Evolutionary conservation across 2,329 filamentous ascomycete species (phyloP).

Genomic region (Pseudonectria buxi): DNA sequence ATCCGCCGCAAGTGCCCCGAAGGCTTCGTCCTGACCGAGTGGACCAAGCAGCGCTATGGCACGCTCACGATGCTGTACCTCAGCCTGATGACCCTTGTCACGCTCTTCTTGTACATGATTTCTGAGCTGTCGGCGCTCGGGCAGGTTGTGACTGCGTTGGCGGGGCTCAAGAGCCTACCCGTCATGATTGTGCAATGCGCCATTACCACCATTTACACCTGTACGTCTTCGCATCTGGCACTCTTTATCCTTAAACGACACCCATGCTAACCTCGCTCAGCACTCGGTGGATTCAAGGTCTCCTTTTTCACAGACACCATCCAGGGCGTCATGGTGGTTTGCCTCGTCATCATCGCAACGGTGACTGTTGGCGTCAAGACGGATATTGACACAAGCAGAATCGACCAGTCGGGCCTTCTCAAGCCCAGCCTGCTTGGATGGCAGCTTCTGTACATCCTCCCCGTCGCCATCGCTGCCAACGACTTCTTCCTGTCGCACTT

Average conservation of each 20-base stretch:
- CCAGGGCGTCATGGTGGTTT: slow-evolving; percentile 71
- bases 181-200: slow-evolving; percentile 71
- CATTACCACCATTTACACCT: slow-evolving; percentile 78
- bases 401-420: slow-evolving; percentile 63
- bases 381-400: slow-evolving; percentile 60
- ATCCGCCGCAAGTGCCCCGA: slow-evolving; percentile 75
- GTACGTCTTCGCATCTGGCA: slow-evolving; percentile 34
- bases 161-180: slow-evolving; percentile 66
- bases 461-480: slow-evolving; percentile 74
- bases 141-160: slow-evolving; percentile 68
- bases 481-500: slow-evolving; percentile 82
- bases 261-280: slow-evolving; percentile 32
- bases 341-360: slow-evolving; percentile 67
- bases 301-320: slow-evolving; percentile 80
- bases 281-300: slow-evolving; percentile 74
- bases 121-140: slow-evolving; percentile 75
- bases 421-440: slow-evolving; percentile 67
- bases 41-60: slow-evolving; percentile 75
- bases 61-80: slow-evolving; percentile 62
- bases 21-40: slow-evolving; percentile 79
- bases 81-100: slow-evolving; percentile 71
- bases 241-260: no score
- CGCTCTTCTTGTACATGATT: slow-evolving; percentile 82
- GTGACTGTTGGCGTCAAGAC: slow-evolving; percentile 73
- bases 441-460: slow-evolving; percentile 80